Percentiles rank a stretch among this genome's conserved stretches.
phyloP scores from a whole-genome alignment of 2,329 filamentous ascomycete species.

The Ceratocystis papillata region DNA sequence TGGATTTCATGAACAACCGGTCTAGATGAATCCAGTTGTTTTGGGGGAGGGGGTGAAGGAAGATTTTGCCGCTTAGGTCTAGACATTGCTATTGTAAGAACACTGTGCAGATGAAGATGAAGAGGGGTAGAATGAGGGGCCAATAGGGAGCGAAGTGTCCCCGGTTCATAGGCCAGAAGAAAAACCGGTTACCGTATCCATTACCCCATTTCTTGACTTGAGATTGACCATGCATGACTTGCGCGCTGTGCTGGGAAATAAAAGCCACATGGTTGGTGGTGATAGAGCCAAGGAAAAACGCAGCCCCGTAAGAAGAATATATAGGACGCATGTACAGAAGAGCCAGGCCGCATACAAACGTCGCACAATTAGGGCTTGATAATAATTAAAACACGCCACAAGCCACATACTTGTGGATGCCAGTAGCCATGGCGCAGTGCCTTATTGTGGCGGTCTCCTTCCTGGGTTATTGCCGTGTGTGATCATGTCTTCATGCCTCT shows the following conservation, averaged over 20 bases:
- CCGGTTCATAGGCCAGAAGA: background rate
- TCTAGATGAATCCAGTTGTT: background rate
- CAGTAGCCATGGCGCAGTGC: background rate
- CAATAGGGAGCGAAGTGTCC: background rate
- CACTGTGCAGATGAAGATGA: background rate
- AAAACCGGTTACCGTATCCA: background rate
- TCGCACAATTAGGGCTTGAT: constrained; percentile 8
- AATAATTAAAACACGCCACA: background rate
- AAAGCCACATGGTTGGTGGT: background rate
- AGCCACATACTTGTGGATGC: background rate
- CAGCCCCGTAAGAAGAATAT: background rate
- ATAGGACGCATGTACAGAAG: background rate
- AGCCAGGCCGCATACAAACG: background rate
- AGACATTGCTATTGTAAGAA: background rate
- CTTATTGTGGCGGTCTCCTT: no score
- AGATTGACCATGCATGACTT: background rate
- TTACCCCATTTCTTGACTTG: background rate
- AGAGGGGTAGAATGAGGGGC: background rate
- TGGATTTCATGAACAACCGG: background rate
- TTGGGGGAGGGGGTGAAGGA: background rate
- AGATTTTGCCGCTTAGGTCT: background rate
- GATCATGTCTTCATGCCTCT: background rate
- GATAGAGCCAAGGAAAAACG: no score
- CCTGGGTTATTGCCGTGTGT: background rate
- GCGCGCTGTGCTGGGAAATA: background rate